These are phyloP conservation scores for Scheffersomyces amazonensis DNA, from an alignment of 805 yeast genomes.

Conservation along the genomic window DNA sequence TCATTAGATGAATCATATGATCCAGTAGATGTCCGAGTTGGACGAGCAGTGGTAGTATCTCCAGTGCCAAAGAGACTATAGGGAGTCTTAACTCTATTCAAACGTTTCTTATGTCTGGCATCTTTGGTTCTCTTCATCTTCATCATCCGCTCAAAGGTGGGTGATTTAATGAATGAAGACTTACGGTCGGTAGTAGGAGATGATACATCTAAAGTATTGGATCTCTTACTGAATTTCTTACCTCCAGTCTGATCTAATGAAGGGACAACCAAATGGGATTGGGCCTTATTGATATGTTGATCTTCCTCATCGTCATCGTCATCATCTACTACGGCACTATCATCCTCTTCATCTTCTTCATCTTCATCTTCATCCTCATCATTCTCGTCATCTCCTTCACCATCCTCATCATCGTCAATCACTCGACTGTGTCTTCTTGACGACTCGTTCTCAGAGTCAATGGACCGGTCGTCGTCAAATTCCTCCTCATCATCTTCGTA, in stretches of 20 bases:
- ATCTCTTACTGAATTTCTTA: conserved; percentile 37
- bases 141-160: conserved; percentile 46
- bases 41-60: neutral
- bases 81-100: conserved; percentile 9
- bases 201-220: conserved; percentile 46
- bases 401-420: conserved; percentile 5
- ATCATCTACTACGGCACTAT: conserved; percentile 4
- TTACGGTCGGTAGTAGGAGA: conserved; percentile 12
- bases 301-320: conserved; percentile 15
- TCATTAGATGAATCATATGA: neutral
- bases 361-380: conserved; percentile 13
- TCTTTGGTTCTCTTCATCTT: conserved; percentile 2
- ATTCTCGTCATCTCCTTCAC: conserved; percentile 6
- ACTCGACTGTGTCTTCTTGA: conserved; percentile 1
- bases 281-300: conserved; percentile 17
- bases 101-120: conserved; percentile 1
- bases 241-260: conserved; percentile 34
- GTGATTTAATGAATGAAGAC: conserved; percentile 27
- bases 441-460: conserved; percentile 18
- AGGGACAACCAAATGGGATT: conserved; percentile 32
- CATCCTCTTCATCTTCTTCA: conserved; percentile 13
- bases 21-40: neutral
- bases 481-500: conserved; percentile 6
- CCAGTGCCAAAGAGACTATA: conserved; percentile 1
- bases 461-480: conserved; percentile 18